phyloP scores from a whole-genome alignment of 2,329 filamentous ascomycete species.

The Xylaria digitata region DNA sequence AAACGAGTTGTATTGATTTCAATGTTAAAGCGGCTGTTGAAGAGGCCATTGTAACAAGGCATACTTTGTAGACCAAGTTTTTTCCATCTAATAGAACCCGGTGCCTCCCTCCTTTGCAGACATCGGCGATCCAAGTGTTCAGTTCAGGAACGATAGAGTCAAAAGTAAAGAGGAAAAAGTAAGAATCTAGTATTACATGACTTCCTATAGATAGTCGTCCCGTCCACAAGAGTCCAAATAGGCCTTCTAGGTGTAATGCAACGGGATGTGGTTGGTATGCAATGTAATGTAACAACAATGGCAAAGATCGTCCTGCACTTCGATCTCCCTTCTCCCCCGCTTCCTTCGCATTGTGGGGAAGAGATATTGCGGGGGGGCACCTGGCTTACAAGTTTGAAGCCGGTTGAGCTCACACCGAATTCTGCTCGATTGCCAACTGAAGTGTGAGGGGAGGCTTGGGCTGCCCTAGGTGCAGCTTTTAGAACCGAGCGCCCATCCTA shows the following conservation, averaged over 20 bases:
- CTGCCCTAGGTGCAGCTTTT: not conserved
- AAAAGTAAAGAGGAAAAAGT: not conserved
- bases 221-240: not conserved
- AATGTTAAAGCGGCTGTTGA: too few species aligned
- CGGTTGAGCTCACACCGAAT: slow-evolving; percentile 21
- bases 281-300: slow-evolving; percentile 7
- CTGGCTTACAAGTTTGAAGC: slow-evolving; percentile 1
- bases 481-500: not conserved
- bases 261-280: too few species aligned
- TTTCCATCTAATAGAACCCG: not conserved
- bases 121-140: not conserved
- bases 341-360: slow-evolving; percentile 20
- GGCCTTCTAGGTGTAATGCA: not conserved
- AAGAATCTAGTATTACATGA: not conserved
- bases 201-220: not conserved
- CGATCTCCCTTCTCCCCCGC: slow-evolving; percentile 6
- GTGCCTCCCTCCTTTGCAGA: not conserved
- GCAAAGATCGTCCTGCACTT: slow-evolving; percentile 10
- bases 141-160: slow-evolving; percentile 4
- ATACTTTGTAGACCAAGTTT: not conserved
- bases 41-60: too few species aligned
- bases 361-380: slow-evolving; percentile 26
- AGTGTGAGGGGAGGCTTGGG: slow-evolving; percentile 2
- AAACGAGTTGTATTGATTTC: too few species aligned
- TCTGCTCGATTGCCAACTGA: not conserved